These are phyloP conservation scores for Ogataea pignaliae DNA, from an alignment of 805 yeast genomes.

Conservation along the genomic window DNA sequence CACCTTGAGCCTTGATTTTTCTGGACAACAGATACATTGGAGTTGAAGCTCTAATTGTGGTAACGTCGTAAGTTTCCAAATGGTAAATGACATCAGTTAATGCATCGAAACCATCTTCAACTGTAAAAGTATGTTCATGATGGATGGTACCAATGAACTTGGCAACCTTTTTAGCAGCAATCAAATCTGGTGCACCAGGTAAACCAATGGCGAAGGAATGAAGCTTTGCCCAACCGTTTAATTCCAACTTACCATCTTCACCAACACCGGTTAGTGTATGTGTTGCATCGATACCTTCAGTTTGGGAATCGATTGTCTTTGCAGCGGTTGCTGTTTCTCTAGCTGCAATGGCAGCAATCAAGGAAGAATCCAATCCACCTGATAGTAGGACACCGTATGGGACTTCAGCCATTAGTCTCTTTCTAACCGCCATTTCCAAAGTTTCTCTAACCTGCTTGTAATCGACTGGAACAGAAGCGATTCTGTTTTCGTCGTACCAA, in stretches of 20 bases:
- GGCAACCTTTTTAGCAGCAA: slow-evolving; percentile 96
- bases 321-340: slow-evolving; percentile 87
- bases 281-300: slow-evolving; percentile 54
- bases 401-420: slow-evolving; percentile 99
- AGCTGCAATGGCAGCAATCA: slow-evolving; percentile 96
- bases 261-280: slow-evolving; percentile 89
- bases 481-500: slow-evolving; percentile 84
- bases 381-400: slow-evolving; percentile 97
- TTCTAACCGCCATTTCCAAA: slow-evolving; percentile 92
- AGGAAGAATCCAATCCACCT: slow-evolving; percentile 96
- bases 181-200: slow-evolving; percentile 95
- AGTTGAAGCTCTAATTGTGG: slow-evolving; percentile 98
- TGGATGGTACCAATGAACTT: slow-evolving; percentile 93
- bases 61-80: slow-evolving; percentile 96
- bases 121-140: slow-evolving; percentile 96
- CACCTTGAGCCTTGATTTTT: slow-evolving; percentile 99
- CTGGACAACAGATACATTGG: slow-evolving; percentile 97
- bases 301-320: slow-evolving; percentile 37
- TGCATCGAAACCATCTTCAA: slow-evolving; percentile 96
- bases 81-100: slow-evolving; percentile 91
- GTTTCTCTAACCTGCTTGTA: slow-evolving; percentile 66
- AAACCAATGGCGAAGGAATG: slow-evolving; percentile 97
- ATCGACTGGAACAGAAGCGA: slow-evolving; percentile 78
- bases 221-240: slow-evolving; percentile 69
- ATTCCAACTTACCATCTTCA: slow-evolving; percentile 76